Evolutionary conservation across 2,329 filamentous ascomycete genomes (phyloP).

Genomic region (Colletotrichum liriopes): DNA sequence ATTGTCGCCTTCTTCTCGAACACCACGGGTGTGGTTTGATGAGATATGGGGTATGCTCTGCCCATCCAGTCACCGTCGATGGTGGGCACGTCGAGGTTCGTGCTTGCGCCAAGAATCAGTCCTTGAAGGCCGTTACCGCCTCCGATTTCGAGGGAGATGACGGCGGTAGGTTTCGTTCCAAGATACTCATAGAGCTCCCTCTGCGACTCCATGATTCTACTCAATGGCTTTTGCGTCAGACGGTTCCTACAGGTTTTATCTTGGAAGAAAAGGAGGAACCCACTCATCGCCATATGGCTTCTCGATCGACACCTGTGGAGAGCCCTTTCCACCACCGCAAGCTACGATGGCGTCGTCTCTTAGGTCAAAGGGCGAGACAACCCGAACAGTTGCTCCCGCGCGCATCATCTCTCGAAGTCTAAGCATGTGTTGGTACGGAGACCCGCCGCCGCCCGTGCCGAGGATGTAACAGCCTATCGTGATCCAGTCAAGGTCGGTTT

Average conservation of each 20-base stretch:
- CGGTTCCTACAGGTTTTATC: too few species aligned
- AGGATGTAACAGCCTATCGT: conserved; percentile 55
- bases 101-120: conserved; percentile 68
- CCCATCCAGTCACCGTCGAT: conserved; percentile 73
- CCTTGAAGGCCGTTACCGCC: conserved; percentile 75
- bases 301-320: conserved; percentile 74
- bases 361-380: conserved; percentile 64
- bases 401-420: conserved; percentile 67
- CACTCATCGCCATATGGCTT: conserved; percentile 52
- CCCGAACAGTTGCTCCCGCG: conserved; percentile 64
- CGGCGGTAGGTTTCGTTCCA: conserved; percentile 57
- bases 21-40: conserved; percentile 65
- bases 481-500: conserved; percentile 55
- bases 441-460: conserved; percentile 56
- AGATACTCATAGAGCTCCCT: conserved; percentile 66
- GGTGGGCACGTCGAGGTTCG: conserved; percentile 65
- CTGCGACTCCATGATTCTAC: conserved; percentile 62
- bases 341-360: conserved; percentile 66
- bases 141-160: conserved; percentile 67
- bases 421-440: conserved; percentile 58
- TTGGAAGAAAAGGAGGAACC: not conserved
- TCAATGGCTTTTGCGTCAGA: not conserved
- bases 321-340: conserved; percentile 61
- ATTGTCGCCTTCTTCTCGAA: conserved; percentile 54
- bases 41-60: conserved; percentile 67